Evolutionary conservation across 768 basidiomycete genomes (phyloP).

Genomic region (Termitomyces bulborhizus): DNA sequence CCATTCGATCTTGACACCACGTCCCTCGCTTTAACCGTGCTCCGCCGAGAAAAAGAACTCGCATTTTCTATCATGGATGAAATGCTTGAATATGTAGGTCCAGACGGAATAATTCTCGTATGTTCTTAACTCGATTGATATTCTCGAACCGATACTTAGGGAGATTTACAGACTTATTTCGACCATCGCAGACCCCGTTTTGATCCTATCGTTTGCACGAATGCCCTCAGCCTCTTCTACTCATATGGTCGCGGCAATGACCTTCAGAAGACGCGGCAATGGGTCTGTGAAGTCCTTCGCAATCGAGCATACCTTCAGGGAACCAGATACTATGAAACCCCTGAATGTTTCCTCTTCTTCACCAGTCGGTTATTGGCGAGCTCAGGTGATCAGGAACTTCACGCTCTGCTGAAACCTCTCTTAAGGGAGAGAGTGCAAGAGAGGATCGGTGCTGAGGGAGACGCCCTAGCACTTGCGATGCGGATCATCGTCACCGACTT

Average conservation of each 20-base stretch:
- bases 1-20: slow-evolving; percentile 57
- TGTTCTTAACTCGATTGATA: background rate
- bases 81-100: slow-evolving; percentile 44
- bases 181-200: slow-evolving; percentile 43
- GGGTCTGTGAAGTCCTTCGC: slow-evolving; percentile 42
- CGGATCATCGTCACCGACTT: slow-evolving; percentile 40
- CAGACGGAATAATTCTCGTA: slow-evolving; percentile 48
- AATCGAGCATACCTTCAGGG: slow-evolving; percentile 51
- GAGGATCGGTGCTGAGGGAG: slow-evolving; percentile 41
- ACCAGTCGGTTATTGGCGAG: slow-evolving; percentile 35
- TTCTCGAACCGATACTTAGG: slow-evolving; percentile 1
- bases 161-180: slow-evolving; percentile 39
- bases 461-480: slow-evolving; percentile 52
- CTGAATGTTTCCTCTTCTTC: slow-evolving; percentile 51
- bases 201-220: slow-evolving; percentile 49
- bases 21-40: slow-evolving; percentile 43
- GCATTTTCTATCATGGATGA: slow-evolving; percentile 46
- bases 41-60: slow-evolving; percentile 23
- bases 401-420: slow-evolving; percentile 29
- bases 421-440: slow-evolving; percentile 42
- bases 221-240: slow-evolving; percentile 45
- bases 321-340: slow-evolving; percentile 46
- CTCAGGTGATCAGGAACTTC: slow-evolving; percentile 28
- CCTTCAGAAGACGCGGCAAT: slow-evolving; percentile 36
- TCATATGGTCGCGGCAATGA: slow-evolving; percentile 40